A percentile compares a stretch with the other conserved stretches of the same genome.
Evolutionary conservation across 768 basidiomycete species (phyloP).

Genomic region (Russula griseocarnosa): DNA sequence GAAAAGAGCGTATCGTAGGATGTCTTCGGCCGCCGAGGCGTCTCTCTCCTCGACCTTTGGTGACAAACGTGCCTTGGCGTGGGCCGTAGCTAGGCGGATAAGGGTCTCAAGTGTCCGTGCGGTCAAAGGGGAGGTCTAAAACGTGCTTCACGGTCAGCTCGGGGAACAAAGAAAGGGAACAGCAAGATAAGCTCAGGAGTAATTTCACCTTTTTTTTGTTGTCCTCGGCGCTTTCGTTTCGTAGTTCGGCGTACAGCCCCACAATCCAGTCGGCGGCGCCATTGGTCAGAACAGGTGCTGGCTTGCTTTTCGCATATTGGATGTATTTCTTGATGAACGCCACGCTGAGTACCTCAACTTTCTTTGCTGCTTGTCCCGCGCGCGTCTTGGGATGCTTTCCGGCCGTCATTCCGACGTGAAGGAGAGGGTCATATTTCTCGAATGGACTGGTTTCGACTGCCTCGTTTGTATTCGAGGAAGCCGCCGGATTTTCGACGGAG

Average conservation of each 20-base stretch:
- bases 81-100: conserved; percentile 96
- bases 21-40: conserved; percentile 87
- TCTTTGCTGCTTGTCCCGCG: conserved; percentile 52
- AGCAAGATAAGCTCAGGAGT: too few relatives aligned
- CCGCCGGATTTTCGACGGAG: conserved; percentile 74
- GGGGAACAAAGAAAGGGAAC: background rate
- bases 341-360: conserved; percentile 85
- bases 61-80: conserved; percentile 93
- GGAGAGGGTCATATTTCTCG: conserved; percentile 93
- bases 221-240: conserved; percentile 88
- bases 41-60: conserved; percentile 78
- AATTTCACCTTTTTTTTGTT: conserved; percentile 75
- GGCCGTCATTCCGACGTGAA: conserved; percentile 76
- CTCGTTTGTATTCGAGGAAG: conserved; percentile 43
- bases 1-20: conserved; percentile 95
- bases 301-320: conserved; percentile 91
- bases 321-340: conserved; percentile 98
- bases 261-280: conserved; percentile 95
- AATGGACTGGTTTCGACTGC: conserved; percentile 74
- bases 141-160: conserved; percentile 15
- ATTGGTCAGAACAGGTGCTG: conserved; percentile 80
- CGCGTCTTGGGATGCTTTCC: conserved; percentile 43
- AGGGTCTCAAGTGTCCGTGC: conserved; percentile 98
- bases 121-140: conserved; percentile 91
- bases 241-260: conserved; percentile 81